Percentiles rank a stretch among this genome's conserved stretches.
Conservation (phyloP, 441 rosid genomes). For the Cnidoscolus chayamansa region DNA sequence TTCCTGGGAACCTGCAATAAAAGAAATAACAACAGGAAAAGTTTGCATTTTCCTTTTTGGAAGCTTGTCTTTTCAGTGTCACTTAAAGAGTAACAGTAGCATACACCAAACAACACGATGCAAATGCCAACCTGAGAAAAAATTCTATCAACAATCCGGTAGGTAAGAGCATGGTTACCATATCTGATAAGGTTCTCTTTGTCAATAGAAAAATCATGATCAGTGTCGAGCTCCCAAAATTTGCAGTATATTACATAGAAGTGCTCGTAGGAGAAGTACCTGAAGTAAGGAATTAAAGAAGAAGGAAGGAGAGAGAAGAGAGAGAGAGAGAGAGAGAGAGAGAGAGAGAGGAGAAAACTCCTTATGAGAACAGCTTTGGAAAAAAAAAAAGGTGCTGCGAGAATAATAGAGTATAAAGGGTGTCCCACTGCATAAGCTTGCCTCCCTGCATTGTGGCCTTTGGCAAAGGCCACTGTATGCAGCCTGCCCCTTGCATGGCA, state of each 20-base stretch:
- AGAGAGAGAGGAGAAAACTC: neutral
- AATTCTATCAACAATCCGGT: slow-evolving; percentile 86
- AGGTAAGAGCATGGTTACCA: slow-evolving; percentile 94
- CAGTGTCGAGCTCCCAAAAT: slow-evolving; percentile 96
- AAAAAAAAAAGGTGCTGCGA: too few relatives aligned
- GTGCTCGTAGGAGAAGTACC: slow-evolving; percentile 95
- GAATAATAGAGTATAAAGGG: neutral
- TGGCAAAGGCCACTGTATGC: neutral
- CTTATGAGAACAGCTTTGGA: neutral
- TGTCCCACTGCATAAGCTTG: neutral
- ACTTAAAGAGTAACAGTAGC: neutral
- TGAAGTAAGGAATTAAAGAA: slow-evolving; percentile 21
- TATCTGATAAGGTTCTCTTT: slow-evolving; percentile 94
- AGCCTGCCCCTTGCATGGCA: neutral
- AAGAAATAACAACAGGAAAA: slow-evolving; percentile 10
- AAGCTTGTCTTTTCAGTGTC: neutral
- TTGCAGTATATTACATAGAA: slow-evolving; percentile 98
- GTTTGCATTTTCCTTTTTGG: neutral
- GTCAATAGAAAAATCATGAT: slow-evolving; percentile 90
- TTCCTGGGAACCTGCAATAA: slow-evolving; percentile 65
- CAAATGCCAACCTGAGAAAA: slow-evolving; percentile 80
- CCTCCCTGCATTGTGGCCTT: neutral
- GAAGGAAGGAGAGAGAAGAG: neutral
- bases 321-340: neutral
- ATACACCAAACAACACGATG: neutral